These are phyloP conservation scores for Dactylellina cionopaga DNA, from an alignment of 2,329 filamentous ascomycete species.

Conservation along the genomic window DNA sequence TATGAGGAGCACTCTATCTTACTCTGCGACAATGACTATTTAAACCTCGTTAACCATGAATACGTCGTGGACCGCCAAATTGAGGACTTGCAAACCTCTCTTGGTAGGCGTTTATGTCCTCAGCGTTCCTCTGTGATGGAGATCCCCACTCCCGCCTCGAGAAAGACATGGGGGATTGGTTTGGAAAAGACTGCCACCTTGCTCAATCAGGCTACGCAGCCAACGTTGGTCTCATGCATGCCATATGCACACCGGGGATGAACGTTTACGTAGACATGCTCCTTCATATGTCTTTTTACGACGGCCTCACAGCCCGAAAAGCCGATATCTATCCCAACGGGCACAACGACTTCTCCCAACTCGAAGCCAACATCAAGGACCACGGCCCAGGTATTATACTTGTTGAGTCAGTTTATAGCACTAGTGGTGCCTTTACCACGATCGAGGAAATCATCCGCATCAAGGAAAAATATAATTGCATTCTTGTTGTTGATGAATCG, in stretches of 20 bases:
- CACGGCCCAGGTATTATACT: background rate
- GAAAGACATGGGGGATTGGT: no score
- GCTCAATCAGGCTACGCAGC: background rate
- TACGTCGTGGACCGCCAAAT: no score
- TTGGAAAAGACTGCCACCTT: background rate
- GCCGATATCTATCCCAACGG: background rate
- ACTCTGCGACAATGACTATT: no score
- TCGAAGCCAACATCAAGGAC: background rate
- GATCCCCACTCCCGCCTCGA: no score
- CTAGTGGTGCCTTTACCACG: background rate
- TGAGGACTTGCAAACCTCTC: no score
- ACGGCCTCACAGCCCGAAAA: background rate
- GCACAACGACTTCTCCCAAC: background rate
- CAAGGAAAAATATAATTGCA: background rate
- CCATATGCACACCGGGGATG: background rate
- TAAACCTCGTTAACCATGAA: no score
- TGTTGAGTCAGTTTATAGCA: background rate
- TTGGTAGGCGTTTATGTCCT: no score
- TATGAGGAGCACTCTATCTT: no score
- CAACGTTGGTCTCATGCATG: background rate
- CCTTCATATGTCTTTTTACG: background rate
- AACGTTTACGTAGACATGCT: background rate
- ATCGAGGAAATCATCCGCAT: background rate
- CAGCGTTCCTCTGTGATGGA: no score
- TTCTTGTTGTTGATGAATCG: no score